Base-by-base conservation (phyloP, 2,329 filamentous ascomycete genomes). In the Pseudopyricularia cyperi region DNA sequence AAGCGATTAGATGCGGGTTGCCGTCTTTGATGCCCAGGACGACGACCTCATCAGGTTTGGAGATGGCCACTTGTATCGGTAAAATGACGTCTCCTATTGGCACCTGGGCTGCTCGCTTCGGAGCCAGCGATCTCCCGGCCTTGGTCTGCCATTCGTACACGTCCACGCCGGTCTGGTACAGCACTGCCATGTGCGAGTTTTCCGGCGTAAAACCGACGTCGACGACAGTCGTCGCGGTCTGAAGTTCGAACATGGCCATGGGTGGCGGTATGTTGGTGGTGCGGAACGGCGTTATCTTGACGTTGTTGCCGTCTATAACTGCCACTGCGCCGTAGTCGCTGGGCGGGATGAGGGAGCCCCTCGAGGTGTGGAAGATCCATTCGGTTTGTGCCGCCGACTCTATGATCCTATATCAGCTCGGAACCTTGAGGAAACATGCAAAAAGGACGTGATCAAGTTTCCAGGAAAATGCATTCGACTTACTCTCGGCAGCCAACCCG, bases 231-330 rank as follows among this genome's bases (percentile, higher is more conserved):
- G 75, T 75, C 14, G 77, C 71, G 28, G 85, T 67, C 12, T 70
- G 60, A 17, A 96, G 60, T 53, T 94, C 87, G 57, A 85, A 85
- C 56, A 91, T 75, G 15, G 89, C 82, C 89, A 97, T 96, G 1
- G 93, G 93, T 28, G 93, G 93, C 24, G 93, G 93, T 3, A 96
- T 76, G 60, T 93, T 95, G 12, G 89, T 86, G 49, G 83, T 76
- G 56, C 87, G 77, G 57, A 98, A 76, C 1, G 93, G 89, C 0
- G 93, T 97, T 46, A 97, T 66, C 63, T 94, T 95, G 54, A 97
- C 67, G 3, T 63, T 79, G 48, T 70, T 77, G 15, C 93, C 93
- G 65, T 97, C 93, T 42, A 96, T 81, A 5, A 95, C 89, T 9
- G 83, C 86, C 39, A 94, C 82, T 15, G 83, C 75, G 28, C 90